These are phyloP conservation scores for Schwanniomyces polymorphus DNA, from an alignment of 805 yeast genomes.

Conservation along the genomic window DNA sequence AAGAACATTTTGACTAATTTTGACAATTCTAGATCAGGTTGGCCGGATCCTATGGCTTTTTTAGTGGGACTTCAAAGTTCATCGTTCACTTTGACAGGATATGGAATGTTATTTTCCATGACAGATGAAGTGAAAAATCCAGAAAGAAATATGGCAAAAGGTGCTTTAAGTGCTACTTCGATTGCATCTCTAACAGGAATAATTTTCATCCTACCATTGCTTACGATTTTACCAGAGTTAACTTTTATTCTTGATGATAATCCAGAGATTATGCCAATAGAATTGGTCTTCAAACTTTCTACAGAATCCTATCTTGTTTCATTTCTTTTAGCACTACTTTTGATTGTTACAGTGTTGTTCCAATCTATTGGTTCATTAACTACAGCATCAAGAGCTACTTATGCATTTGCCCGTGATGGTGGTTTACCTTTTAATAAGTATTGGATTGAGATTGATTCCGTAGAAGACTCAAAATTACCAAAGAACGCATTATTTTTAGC, in stretches of 20 bases:
- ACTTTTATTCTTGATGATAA: slow-evolving; percentile 52
- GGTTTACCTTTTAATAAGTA: slow-evolving; percentile 66
- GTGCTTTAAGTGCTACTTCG: slow-evolving; percentile 63
- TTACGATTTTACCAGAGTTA: slow-evolving; percentile 71
- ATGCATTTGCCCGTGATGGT: slow-evolving; percentile 79
- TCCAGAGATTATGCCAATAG: slow-evolving; percentile 76
- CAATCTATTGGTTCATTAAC: slow-evolving; percentile 80
- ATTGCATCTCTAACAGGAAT: slow-evolving; percentile 70
- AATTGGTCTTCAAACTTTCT: slow-evolving; percentile 67
- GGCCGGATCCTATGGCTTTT: slow-evolving; percentile 71
- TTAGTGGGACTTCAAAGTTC: slow-evolving; percentile 78
- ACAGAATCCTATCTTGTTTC: slow-evolving; percentile 71
- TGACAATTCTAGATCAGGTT: slow-evolving; percentile 73
- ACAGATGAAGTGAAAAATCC: slow-evolving; percentile 81
- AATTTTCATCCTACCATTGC: slow-evolving; percentile 68
- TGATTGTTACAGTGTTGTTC: slow-evolving; percentile 69
- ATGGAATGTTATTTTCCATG: slow-evolving; percentile 78
- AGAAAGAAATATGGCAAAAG: slow-evolving; percentile 72
- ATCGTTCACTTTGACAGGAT: slow-evolving; percentile 78
- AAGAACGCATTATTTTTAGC: slow-evolving; percentile 67
- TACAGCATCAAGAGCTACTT: slow-evolving; percentile 80
- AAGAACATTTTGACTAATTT: slow-evolving; percentile 62
- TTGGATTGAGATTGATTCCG: slow-evolving; percentile 66
- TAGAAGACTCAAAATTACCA: slow-evolving; percentile 61
- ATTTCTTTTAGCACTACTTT: slow-evolving; percentile 62